Evolutionary conservation across 73 alveolate species (phyloP).

Genomic region (Durusdinium trenchii): DNA sequence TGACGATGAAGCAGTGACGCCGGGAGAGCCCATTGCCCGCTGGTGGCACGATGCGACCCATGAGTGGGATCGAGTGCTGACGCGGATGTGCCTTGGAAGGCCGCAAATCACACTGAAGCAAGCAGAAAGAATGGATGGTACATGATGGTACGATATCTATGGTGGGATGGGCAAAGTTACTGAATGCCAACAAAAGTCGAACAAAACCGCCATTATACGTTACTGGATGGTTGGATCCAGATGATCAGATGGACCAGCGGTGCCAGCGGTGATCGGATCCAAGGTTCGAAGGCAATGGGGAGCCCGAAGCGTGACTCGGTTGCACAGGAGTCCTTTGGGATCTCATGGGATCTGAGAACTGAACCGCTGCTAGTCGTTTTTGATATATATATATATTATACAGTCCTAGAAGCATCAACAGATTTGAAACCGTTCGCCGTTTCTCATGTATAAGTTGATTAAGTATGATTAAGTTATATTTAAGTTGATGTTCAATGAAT

Average conservation of each 20-base stretch:
- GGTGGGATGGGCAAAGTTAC: background rate
- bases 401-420: no score
- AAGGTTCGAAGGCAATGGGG: conserved; percentile 94
- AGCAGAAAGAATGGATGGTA: background rate
- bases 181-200: no score
- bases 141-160: background rate
- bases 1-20: conserved; percentile 21
- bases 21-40: conserved; percentile 43
- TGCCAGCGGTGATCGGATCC: background rate
- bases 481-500: no score
- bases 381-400: no score
- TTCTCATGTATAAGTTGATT: no score
- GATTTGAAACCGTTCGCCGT: no score
- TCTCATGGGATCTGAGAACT: no score
- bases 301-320: conserved; percentile 52
- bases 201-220: no score
- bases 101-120: background rate
- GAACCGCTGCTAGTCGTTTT: no score
- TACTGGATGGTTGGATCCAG: no score
- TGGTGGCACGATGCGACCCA: conserved; percentile 65
- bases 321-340: no score
- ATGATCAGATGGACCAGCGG: background rate
- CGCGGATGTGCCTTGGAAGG: conserved; percentile 44
- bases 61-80: conserved; percentile 93
- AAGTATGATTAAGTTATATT: no score